These are phyloP conservation scores for Fusarium robinianum DNA, from an alignment of 2,329 filamentous ascomycete genomes.

Conservation along the genomic window DNA sequence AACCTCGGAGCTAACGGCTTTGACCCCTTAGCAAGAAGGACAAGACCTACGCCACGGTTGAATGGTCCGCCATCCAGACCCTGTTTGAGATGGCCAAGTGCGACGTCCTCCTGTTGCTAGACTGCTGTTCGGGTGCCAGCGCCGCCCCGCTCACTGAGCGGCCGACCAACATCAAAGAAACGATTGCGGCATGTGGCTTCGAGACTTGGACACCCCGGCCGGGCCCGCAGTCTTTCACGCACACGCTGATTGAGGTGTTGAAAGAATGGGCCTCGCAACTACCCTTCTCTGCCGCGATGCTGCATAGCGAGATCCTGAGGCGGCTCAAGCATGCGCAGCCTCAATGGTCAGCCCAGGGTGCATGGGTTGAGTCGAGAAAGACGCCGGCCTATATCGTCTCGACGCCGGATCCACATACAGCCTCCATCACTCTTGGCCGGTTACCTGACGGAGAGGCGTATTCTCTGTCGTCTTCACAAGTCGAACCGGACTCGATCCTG, in stretches of 20 bases:
- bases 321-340: slow-evolving; percentile 35
- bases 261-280: slow-evolving; percentile 34
- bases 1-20: slow-evolving; percentile 12
- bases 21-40: slow-evolving; percentile 31
- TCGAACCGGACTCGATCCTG: slow-evolving; percentile 24
- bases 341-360: slow-evolving; percentile 28
- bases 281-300: slow-evolving; percentile 36
- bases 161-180: slow-evolving; percentile 36
- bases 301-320: slow-evolving; percentile 35
- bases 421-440: slow-evolving; percentile 33
- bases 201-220: slow-evolving; percentile 35
- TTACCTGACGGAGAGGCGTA: slow-evolving; percentile 26
- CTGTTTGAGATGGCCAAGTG: slow-evolving; percentile 36
- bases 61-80: slow-evolving; percentile 37
- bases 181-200: slow-evolving; percentile 36
- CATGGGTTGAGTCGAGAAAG: slow-evolving; percentile 32
- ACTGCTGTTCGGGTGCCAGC: slow-evolving; percentile 36
- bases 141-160: slow-evolving; percentile 33
- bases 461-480: slow-evolving; percentile 29
- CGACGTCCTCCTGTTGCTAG: slow-evolving; percentile 33
- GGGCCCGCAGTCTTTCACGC: slow-evolving; percentile 33
- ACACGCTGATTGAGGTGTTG: slow-evolving; percentile 35
- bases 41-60: slow-evolving; percentile 32
- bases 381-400: slow-evolving; percentile 36
- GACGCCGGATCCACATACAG: slow-evolving; percentile 32